Conservation (phyloP, 371 early-diverging fungal species). For the Mortierella sp. region DNA sequence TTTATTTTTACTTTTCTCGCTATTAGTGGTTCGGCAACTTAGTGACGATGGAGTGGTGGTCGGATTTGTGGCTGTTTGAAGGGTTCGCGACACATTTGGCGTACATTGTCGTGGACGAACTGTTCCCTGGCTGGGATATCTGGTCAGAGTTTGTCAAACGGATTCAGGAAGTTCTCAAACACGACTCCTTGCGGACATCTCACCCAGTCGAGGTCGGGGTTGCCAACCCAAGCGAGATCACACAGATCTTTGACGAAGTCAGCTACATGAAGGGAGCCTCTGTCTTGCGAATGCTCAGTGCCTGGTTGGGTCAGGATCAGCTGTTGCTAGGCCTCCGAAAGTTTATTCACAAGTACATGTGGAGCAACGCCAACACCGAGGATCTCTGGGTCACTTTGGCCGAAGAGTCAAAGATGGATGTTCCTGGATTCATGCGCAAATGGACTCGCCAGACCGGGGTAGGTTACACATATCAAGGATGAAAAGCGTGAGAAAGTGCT, state of each 20-base stretch:
- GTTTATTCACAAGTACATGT: conserved; percentile 87
- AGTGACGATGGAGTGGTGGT: conserved; percentile 94
- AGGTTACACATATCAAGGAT: background rate
- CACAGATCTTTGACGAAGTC: conserved; percentile 88
- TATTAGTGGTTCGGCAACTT: conserved; percentile 95
- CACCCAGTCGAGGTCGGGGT: conserved; percentile 95
- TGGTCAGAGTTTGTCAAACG: conserved; percentile 79
- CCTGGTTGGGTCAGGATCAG: conserved; percentile 80
- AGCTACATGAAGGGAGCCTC: conserved; percentile 95
- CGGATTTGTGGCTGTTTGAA: conserved; percentile 97
- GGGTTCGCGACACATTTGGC: conserved; percentile 98
- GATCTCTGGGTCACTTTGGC: conserved; percentile 90
- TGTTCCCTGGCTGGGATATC: conserved; percentile 85
- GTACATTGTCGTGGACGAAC: conserved; percentile 81
- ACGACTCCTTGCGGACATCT: conserved; percentile 88
- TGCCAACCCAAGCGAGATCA: conserved; percentile 81
- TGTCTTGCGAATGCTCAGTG: conserved; percentile 92
- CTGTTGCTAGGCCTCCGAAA: conserved; percentile 84
- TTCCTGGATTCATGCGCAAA: conserved; percentile 82
- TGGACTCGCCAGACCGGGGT: conserved; percentile 93
- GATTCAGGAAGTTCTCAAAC: conserved; percentile 76
- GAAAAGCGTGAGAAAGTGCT: background rate
- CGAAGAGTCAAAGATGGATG: conserved; percentile 78
- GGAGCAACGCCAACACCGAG: conserved; percentile 85
- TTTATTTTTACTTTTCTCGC: background rate